Evolutionary conservation across 192 early-diverging fungal species (phyloP), one percentile per base, ranked within the genome.

Genomic region (Entomortierella chlamydospora): DNA sequence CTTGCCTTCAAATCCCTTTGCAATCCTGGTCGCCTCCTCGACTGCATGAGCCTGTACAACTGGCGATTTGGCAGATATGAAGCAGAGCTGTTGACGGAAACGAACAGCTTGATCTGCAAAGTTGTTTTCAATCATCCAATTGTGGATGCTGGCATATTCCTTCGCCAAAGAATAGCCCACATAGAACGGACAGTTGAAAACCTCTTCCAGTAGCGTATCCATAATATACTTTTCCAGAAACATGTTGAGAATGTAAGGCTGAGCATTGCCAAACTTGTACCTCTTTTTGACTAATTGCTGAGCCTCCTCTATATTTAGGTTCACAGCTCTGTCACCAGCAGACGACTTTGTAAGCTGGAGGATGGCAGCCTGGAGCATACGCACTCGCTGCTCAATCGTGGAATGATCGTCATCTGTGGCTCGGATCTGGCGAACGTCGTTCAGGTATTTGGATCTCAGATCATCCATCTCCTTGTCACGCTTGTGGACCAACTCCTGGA

Each of bases 181-280:
- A 42, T 85, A 81, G 20, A 82, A 66, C 12, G 73, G 83, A 26
- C 28, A 62, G 53, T 82, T 54, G 49, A 85, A 85, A 39, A 87
- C 71, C 31, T 83, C 78, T 18, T 83, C 71, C 7, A 87, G 57
- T 26, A 87, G 58, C 1, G 68, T 61, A 55, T 87, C 86, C 83
- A 87, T 85, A 29, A 87, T 83, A 33, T 83, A 85, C 52, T 87
- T 87, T 66, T 87, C 82, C 23, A 84, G 70, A 53, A 85, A 70
- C 82, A 87, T 87, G 52, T 81, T 81, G 57, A 83, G 67, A 13
- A 78, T 74, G 63, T 83, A 72, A 15, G 76, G 68, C 22, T 82
- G 74, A 15, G 73, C 59, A 42, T 72, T 81, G 47, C 42, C 81
- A 64, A 57, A 83, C 68, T 56, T 67, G 59, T 52, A 84, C 72